Base-by-base conservation (phyloP, 2,329 filamentous ascomycete species). In the Botrytis sinoallii region DNA sequence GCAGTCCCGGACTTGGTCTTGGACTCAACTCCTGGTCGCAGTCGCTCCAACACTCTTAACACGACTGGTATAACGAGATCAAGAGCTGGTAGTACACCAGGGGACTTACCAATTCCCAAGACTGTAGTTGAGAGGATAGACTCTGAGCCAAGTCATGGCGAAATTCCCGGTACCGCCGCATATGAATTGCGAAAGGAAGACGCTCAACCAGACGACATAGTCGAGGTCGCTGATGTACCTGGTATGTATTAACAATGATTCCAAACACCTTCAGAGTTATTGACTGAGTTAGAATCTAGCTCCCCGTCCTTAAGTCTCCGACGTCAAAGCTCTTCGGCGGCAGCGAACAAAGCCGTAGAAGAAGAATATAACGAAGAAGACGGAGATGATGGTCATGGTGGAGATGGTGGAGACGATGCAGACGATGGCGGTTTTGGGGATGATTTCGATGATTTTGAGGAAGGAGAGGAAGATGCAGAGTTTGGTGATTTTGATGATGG, bases 401-500 rank as follows among this genome's bases (percentile, higher is more conserved):
- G 44, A 46, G 64, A 66, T 9, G 64, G 46, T 38, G 64, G 25
- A n/a, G 48, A 52, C 3, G 48, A 52, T 52, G 82, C 82, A 70
- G 81, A 82, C 64, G 81, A 82, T 68, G 78, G 84, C 40, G 88
- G 88, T 78, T 91, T 91, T 83, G 89, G 83, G 57, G 84, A 89
- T 79, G 91, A 93, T 79, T 94, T 93, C 82, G 90, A 92, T 80
- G 92, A 91, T 77, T 89, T 90, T 81, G 88, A 88, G 70, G 90
- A 87, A 78, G 86, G 86, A 65, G 85, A 85, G 74, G 85, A 85
- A 74, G 82, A 83, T 74, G 85, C 83, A 75, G 84, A 82, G 73
- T 85, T 86, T 77, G 85, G 86, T 78, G 86, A 88, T 79, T 88
- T 89, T 82, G 87, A 87, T 75, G 91, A 93, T 73, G 81, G 80